Percentiles rank a stretch among this genome's conserved stretches.
phyloP scores from a whole-genome alignment of 768 basidiomycete genomes.

The Cystofilobasidium macerans region DNA sequence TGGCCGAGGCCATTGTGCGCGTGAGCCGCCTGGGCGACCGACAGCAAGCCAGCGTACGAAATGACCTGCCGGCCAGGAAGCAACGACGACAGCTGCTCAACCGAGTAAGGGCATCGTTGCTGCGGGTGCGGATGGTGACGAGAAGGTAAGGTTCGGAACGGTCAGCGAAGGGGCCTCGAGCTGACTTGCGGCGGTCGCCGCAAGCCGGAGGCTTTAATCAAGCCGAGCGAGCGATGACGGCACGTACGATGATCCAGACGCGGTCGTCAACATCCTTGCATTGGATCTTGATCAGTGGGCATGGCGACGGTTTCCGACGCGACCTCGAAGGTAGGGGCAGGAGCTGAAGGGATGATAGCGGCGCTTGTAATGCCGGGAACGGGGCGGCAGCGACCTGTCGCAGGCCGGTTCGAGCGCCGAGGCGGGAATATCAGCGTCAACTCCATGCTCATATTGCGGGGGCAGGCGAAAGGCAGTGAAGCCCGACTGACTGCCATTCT shows the following conservation, averaged over 20 bases:
- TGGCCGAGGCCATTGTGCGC: too few species aligned
- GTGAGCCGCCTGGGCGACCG: not conserved
- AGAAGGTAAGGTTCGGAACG: not conserved
- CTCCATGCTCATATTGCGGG: too few species aligned
- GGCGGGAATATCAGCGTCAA: too few species aligned
- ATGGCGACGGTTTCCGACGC: not conserved
- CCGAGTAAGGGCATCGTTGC: constrained; percentile 4
- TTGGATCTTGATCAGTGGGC: not conserved
- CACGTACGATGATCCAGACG: not conserved
- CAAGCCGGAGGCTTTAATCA: not conserved
- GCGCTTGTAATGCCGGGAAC: too few species aligned
- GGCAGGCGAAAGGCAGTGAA: too few species aligned
- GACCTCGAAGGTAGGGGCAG: not conserved
- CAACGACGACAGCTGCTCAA: not conserved
- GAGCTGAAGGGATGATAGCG: not conserved
- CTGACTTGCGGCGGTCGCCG: not conserved
- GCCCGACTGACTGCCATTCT: too few species aligned
- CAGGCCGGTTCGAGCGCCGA: too few species aligned
- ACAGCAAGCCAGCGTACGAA: not conserved
- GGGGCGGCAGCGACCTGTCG: too few species aligned
- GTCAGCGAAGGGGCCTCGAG: too few species aligned
- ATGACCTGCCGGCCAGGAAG: not conserved
- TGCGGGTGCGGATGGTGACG: not conserved
- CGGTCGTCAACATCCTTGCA: constrained; percentile 4
- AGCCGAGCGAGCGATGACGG: not conserved